These are phyloP conservation scores for Ascochyta pisi DNA, from an alignment of 2,329 filamentous ascomycete genomes.

Conservation along the genomic window DNA sequence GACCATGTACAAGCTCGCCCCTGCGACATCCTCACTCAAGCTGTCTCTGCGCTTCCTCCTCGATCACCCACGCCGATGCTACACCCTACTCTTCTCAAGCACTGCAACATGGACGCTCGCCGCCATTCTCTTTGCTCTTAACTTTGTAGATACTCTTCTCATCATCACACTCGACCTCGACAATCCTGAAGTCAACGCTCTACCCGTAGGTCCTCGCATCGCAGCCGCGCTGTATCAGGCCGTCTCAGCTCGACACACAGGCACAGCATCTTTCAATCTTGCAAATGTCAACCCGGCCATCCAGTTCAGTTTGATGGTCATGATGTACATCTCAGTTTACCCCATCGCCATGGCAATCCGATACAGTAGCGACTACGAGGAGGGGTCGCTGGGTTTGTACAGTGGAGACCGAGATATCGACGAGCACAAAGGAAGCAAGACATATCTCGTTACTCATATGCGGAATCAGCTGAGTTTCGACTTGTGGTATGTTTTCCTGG, in stretches of 20 bases:
- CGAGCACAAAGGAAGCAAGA: constrained; percentile 12
- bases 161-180: constrained; percentile 50
- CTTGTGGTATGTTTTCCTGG: constrained; percentile 53
- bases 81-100: constrained; percentile 67
- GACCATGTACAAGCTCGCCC: constrained; percentile 57
- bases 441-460: constrained; percentile 45
- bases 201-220: constrained; percentile 56
- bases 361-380: constrained; percentile 64
- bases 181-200: constrained; percentile 56
- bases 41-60: constrained; percentile 64
- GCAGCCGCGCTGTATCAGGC: constrained; percentile 66
- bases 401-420: constrained; percentile 34
- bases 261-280: constrained; percentile 56
- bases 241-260: constrained; percentile 57
- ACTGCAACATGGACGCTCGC: constrained; percentile 64
- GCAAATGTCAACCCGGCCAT: constrained; percentile 58
- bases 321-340: constrained; percentile 70
- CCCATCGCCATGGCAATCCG: constrained; percentile 68
- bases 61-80: constrained; percentile 67
- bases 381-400: constrained; percentile 66
- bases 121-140: constrained; percentile 58
- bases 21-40: constrained; percentile 45
- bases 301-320: constrained; percentile 64
- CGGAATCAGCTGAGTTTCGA: constrained; percentile 54
- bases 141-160: constrained; percentile 54